Evolutionary conservation across 805 yeast species (phyloP).

Genomic region (Wickerhamomyces hampshirensis): DNA sequence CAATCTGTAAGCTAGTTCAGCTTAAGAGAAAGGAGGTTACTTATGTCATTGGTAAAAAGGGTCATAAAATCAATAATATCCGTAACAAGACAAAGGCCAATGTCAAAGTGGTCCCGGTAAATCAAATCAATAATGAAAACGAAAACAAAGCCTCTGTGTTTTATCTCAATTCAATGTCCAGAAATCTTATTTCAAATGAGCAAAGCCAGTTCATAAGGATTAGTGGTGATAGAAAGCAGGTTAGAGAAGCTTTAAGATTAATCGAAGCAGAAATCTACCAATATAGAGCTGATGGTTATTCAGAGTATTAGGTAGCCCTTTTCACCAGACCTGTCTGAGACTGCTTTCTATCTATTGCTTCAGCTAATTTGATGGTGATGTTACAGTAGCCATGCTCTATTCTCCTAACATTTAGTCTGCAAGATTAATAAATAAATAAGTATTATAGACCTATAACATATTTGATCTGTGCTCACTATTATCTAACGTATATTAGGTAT

Average conservation of each 20-base stretch:
- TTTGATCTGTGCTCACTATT: too few relatives aligned
- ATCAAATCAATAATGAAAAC: conserved; percentile 13
- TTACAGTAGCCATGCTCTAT: too few relatives aligned
- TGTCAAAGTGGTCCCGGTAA: conserved; percentile 35
- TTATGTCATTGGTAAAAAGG: conserved; percentile 39
- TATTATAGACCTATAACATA: too few relatives aligned
- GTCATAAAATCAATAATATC: conserved; percentile 32
- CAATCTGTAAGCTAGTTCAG: conserved; percentile 8
- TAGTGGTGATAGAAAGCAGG: conserved; percentile 25
- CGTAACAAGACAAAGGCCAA: conserved; percentile 32
- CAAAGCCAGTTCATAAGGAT: conserved; percentile 27
- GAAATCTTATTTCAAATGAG: not conserved
- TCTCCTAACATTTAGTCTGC: too few relatives aligned
- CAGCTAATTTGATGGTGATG: too few relatives aligned
- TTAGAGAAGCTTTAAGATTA: conserved; percentile 23
- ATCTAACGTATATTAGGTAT: too few relatives aligned
- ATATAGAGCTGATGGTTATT: conserved; percentile 12
- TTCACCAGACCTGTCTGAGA: not conserved
- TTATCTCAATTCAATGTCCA: too few relatives aligned
- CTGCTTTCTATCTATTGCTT: not conserved
- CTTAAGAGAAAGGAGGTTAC: conserved; percentile 33
- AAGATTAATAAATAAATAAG: too few relatives aligned
- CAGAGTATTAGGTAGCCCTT: conserved; percentile 2
- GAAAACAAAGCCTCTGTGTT: too few relatives aligned
- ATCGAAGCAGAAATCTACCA: conserved; percentile 24